A percentile compares a stretch with the other conserved stretches of the same genome.
Conservation (phyloP, 176 grass and related monocot genomes). For the Rhipidocladum racemiflorum region DNA sequence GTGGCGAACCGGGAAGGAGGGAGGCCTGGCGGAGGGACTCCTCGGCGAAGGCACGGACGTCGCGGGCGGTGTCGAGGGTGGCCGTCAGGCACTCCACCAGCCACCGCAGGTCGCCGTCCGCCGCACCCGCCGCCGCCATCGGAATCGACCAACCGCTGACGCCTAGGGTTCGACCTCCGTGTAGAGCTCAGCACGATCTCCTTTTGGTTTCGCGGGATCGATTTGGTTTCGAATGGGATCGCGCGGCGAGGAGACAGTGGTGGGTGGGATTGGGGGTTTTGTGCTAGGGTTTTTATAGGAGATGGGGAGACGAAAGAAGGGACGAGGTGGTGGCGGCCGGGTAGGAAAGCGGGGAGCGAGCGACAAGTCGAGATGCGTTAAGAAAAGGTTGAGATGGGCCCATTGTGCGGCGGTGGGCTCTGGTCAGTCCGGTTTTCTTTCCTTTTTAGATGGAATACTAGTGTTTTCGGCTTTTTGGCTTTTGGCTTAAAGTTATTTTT, state of each 20-base stretch:
- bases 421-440: no score
- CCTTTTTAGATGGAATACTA: no score
- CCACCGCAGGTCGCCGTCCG: slow-evolving; percentile 86
- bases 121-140: slow-evolving; percentile 35
- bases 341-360: neutral
- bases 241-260: slow-evolving; percentile 5
- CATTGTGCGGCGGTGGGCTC: neutral
- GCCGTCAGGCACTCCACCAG: slow-evolving; percentile 76
- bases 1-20: slow-evolving; percentile 52
- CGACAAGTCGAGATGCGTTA: neutral
- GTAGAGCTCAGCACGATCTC: no score
- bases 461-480: no score
- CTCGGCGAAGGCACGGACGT: slow-evolving; percentile 84
- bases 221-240: slow-evolving; percentile 20
- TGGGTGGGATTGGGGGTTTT: slow-evolving; percentile 17
- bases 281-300: slow-evolving; percentile 42
- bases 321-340: neutral
- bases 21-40: slow-evolving; percentile 85
- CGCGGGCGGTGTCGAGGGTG: slow-evolving; percentile 78
- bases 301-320: neutral
- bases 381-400: neutral
- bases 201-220: neutral
- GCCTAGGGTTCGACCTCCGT: neutral
- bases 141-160: neutral
- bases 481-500: no score